These are phyloP conservation scores for Orbilia brochopaga DNA, from an alignment of 2,329 filamentous ascomycete genomes.

Conservation along the genomic window DNA sequence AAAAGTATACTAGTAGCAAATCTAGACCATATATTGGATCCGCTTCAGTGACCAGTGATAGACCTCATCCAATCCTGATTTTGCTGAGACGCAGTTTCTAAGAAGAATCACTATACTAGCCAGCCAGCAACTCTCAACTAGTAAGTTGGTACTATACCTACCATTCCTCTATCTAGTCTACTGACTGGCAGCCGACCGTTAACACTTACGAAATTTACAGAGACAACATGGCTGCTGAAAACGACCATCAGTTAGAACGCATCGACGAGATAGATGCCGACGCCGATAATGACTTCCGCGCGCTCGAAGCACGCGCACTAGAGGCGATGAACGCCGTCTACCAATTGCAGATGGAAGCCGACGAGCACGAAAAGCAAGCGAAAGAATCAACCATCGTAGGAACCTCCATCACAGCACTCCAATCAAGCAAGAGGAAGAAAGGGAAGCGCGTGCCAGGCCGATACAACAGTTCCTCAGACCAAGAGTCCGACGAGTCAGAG, in stretches of 20 bases:
- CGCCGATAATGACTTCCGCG: constrained; percentile 4
- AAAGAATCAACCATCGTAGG: neutral
- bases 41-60: too few relatives aligned
- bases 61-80: too few relatives aligned
- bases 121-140: too few relatives aligned
- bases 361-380: neutral
- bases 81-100: too few relatives aligned
- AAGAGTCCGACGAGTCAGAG: constrained; percentile 5
- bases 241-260: neutral
- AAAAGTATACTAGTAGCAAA: too few relatives aligned
- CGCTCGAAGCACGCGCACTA: constrained; percentile 16
- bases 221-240: too few relatives aligned
- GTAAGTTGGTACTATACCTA: too few relatives aligned
- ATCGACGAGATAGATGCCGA: neutral
- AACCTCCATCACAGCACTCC: neutral
- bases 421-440: constrained; percentile 3
- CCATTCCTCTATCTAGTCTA: too few relatives aligned
- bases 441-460: neutral
- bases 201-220: too few relatives aligned
- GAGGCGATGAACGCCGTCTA: constrained; percentile 36
- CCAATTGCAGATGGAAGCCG: constrained; percentile 17
- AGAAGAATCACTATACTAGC: too few relatives aligned
- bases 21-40: too few relatives aligned
- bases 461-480: neutral
- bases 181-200: too few relatives aligned